Evolutionary conservation across 352 stramenopile species (phyloP).

Genomic region (Phytophthora pseudosyringae): DNA sequence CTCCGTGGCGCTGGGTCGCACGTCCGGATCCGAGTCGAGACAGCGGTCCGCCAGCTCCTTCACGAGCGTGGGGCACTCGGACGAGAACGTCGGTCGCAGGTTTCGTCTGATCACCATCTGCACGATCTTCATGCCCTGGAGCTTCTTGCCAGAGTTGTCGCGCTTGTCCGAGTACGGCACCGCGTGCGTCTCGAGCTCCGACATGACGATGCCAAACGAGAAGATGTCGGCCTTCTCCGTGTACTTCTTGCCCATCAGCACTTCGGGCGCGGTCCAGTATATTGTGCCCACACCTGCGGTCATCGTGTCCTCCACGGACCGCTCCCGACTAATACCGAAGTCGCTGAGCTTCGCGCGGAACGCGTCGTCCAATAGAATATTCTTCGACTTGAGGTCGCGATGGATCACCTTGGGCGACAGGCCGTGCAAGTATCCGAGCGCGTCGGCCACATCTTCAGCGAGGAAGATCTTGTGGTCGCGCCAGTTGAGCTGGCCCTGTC

Average conservation of each 20-base stretch:
- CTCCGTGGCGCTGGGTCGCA: constrained; percentile 69
- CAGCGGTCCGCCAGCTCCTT: constrained; percentile 68
- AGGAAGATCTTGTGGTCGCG: constrained; percentile 76
- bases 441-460: constrained; percentile 73
- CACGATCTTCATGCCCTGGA: constrained; percentile 87
- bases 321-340: constrained; percentile 82
- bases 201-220: constrained; percentile 85
- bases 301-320: constrained; percentile 84
- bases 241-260: constrained; percentile 87
- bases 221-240: constrained; percentile 87
- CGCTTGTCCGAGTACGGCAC: constrained; percentile 86
- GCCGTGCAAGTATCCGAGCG: constrained; percentile 76
- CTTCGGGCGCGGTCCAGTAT: constrained; percentile 85
- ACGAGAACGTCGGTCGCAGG: constrained; percentile 69
- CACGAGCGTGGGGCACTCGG: constrained; percentile 58
- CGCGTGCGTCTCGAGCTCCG: constrained; percentile 78
- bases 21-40: constrained; percentile 70
- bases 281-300: constrained; percentile 83
- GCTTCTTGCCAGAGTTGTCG: constrained; percentile 71
- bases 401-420: constrained; percentile 83
- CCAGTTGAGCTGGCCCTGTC: constrained; percentile 76
- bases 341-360: constrained; percentile 76
- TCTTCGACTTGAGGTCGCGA: constrained; percentile 81
- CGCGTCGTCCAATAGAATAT: constrained; percentile 71
- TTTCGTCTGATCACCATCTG: constrained; percentile 81